Evolutionary conservation across 139 green algal genomes (phyloP).

Genomic region (Coelastrella sp.): DNA sequence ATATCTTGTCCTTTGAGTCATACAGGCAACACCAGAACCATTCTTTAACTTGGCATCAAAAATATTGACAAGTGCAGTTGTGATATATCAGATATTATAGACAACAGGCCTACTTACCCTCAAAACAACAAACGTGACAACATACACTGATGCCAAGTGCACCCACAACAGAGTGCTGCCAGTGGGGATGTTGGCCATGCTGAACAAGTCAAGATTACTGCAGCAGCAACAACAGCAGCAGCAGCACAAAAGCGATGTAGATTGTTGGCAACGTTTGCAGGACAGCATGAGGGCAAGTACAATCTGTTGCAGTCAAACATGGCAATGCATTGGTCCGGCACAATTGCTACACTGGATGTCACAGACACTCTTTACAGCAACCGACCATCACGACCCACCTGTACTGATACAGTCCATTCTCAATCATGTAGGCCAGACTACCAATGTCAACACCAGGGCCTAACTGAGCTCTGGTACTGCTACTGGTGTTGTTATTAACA

Average conservation of each 20-base stretch:
- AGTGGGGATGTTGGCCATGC: conserved; percentile 65
- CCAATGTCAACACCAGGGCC: conserved; percentile 1
- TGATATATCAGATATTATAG: too few species aligned
- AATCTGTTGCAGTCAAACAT: too few species aligned
- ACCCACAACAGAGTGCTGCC: conserved; percentile 59
- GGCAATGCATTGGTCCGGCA: too few species aligned
- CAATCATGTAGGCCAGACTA: conserved; percentile 8
- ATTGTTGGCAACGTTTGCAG: background rate
- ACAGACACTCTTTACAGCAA: background rate
- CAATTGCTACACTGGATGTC: too few species aligned
- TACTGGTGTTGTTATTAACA: too few species aligned
- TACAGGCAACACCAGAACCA: too few species aligned
- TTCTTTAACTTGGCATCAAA: too few species aligned
- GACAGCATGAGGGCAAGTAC: too few species aligned
- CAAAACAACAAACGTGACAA: conserved; percentile 60
- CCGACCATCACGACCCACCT: background rate
- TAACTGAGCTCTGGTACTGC: too few species aligned
- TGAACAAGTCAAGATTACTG: conserved; percentile 21
- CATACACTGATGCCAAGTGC: conserved; percentile 65
- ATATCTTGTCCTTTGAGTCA: too few species aligned
- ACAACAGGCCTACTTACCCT: conserved; percentile 47
- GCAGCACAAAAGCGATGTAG: background rate
- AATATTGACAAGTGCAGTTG: too few species aligned
- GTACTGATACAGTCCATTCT: background rate
- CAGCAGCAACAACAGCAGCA: background rate